Evolutionary conservation across 1,139 yeast genomes (phyloP), one percentile per base, ranked within the genome.

Genomic region (Kodamaea derodonti): DNA sequence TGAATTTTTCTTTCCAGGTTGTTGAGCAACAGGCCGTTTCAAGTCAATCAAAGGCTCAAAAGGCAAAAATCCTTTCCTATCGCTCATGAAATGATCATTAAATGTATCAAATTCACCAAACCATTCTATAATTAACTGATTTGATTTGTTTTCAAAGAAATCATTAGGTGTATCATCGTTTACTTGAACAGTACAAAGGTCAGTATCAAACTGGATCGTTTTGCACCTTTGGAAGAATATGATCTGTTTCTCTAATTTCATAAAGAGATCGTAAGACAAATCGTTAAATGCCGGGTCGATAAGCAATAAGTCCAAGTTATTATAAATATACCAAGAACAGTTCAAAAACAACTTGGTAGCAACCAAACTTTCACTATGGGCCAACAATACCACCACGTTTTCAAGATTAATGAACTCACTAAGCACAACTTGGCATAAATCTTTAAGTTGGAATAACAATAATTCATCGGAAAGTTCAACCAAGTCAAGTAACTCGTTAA

Each of bases 321-420:
- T 72, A 45, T 74, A 78, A 12, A 86, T 67, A 44, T 74, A 84
- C 79, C 86, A 80, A 27, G 82, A 62, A 49, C 95, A 78, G 35
- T 75, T 72, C 34, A 69, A 64, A 40, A 78, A 68, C 22, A 88
- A 54, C 45, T 80, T 77, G 7, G 59, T 52, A 2, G 87, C 84
- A 11, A 69, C 58, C 36, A 72, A 62, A 24, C 59, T 48, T 28
- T 69, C 70, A 0, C 94, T 72, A 49, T 80, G 80, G 8, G 69
- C 61, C 20, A 84, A 51, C 12, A 87, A 51, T 2, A 69, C 45
- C 25, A 78, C 60, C 1, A 81, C 87, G 45, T 83, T 84, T 12
- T 82, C 84, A 12, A 77, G 62, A 10, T 60, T 62, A 9, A 86
- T 72, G 41, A 79, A 72, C 37, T 77, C 82, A 31, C 75, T 66